phyloP scores from a whole-genome alignment of 768 basidiomycete species.

The Mycena venus region DNA sequence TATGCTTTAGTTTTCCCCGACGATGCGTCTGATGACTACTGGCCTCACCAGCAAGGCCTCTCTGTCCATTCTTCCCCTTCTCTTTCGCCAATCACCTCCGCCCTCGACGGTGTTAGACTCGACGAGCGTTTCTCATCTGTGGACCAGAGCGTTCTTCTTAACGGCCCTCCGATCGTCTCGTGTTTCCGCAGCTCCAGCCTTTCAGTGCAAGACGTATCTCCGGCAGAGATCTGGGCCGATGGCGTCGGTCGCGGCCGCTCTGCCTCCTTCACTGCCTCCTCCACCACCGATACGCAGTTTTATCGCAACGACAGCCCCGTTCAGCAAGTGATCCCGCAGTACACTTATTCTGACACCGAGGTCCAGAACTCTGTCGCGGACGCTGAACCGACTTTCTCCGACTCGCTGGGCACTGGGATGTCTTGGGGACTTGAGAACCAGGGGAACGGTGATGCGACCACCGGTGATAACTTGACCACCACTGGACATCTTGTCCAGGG shows the following conservation, averaged over 20 bases:
- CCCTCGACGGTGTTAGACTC: slow-evolving; percentile 20
- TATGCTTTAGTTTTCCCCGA: slow-evolving; percentile 28
- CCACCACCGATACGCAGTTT: slow-evolving; percentile 24
- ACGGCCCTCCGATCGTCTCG: slow-evolving; percentile 16
- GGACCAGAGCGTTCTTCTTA: slow-evolving; percentile 20
- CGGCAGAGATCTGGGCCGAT: slow-evolving; percentile 26
- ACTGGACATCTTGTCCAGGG: background rate
- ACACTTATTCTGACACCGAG: background rate
- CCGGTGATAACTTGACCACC: background rate
- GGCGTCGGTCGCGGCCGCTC: slow-evolving; percentile 35
- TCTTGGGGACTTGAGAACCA: slow-evolving; percentile 23
- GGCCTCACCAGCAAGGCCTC: background rate
- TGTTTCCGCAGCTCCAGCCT: slow-evolving; percentile 34
- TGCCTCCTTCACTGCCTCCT: slow-evolving; percentile 20
- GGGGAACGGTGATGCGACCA: background rate
- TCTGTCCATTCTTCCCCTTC: slow-evolving; percentile 30
- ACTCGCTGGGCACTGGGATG: slow-evolving; percentile 14
- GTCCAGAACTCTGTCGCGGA: slow-evolving; percentile 20
- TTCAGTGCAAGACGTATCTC: background rate
- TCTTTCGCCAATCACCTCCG: slow-evolving; percentile 29
- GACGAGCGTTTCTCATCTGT: slow-evolving; percentile 17
- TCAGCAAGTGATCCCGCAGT: background rate
- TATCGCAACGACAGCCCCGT: slow-evolving; percentile 9
- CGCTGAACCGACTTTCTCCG: background rate
- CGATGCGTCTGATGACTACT: slow-evolving; percentile 16